Percentiles rank a stretch among this genome's conserved stretches.
These are phyloP conservation scores for Brassica incana DNA, from an alignment of 345 rosid species.

Conservation along the genomic window DNA sequence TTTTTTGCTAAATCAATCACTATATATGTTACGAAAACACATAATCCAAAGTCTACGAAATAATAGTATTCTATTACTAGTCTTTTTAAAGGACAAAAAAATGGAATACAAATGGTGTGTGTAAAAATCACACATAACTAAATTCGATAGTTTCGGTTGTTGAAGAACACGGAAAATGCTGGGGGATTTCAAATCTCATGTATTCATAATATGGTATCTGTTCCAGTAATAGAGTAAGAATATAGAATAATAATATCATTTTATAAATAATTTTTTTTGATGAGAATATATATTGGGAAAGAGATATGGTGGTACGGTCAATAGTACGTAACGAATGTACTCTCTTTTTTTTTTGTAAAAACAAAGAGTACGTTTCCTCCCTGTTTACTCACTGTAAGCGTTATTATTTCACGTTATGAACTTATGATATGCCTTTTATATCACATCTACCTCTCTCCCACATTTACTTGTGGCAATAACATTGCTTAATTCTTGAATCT, in stretches of 20 bases:
- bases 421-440: background rate
- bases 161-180: conserved; percentile 27
- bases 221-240: background rate
- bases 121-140: conserved; percentile 15
- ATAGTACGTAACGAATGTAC: conserved; percentile 17
- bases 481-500: conserved; percentile 20
- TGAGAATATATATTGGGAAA: conserved; percentile 27
- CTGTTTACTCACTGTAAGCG: background rate
- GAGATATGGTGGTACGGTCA: conserved; percentile 22
- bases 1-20: background rate
- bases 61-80: background rate
- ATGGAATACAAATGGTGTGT: conserved; percentile 24
- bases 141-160: conserved; percentile 15
- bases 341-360: background rate
- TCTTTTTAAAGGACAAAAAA: background rate
- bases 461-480: conserved; percentile 23
- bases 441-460: background rate
- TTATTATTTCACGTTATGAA: background rate
- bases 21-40: background rate
- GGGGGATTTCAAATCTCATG: background rate
- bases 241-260: background rate
- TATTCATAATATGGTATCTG: background rate
- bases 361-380: conserved; percentile 8
- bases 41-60: background rate
- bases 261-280: background rate